Conservation (phyloP, 441 rosid genomes). For the Aquilaria agallochum region DNA sequence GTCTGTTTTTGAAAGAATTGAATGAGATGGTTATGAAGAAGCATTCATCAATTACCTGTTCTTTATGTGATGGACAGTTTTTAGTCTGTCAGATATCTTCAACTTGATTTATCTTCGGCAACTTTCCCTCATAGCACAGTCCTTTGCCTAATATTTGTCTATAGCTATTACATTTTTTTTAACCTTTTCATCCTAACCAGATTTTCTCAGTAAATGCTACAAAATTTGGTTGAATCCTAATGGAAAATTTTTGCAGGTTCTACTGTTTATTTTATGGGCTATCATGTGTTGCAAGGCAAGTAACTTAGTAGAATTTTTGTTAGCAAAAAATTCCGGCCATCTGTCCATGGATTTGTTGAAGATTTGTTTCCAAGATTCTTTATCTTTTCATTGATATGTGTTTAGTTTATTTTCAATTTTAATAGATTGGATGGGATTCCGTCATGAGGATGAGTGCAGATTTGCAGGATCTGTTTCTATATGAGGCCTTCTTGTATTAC, state of each 20-base stretch:
- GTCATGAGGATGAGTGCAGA: constrained; percentile 77
- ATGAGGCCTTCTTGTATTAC: constrained; percentile 73
- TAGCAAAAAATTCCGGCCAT: neutral
- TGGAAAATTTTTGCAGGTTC: constrained; percentile 32
- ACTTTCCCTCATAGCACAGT: too few species aligned
- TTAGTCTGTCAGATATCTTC: too few species aligned
- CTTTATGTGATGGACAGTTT: too few species aligned
- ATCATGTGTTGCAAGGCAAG: constrained; percentile 68
- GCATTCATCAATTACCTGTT: too few species aligned
- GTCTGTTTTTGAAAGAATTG: too few species aligned
- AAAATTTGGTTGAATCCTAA: constrained; percentile 8
- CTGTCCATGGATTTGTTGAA: constrained; percentile 1
- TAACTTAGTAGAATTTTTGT: constrained; percentile 4
- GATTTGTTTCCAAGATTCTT: neutral
- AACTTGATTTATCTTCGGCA: too few species aligned
- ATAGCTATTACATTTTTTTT: too few species aligned
- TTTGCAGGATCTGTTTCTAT: constrained; percentile 60
- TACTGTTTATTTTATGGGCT: constrained; percentile 63
- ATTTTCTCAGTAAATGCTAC: neutral
- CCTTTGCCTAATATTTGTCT: too few species aligned
- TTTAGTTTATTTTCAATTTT: neutral
- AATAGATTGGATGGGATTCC: constrained; percentile 76
- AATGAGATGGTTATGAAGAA: too few species aligned
- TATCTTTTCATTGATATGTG: constrained; percentile 1
- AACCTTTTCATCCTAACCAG: too few species aligned